phyloP scores from a whole-genome alignment of 768 basidiomycete species.

The Exsudoporus frostii region DNA sequence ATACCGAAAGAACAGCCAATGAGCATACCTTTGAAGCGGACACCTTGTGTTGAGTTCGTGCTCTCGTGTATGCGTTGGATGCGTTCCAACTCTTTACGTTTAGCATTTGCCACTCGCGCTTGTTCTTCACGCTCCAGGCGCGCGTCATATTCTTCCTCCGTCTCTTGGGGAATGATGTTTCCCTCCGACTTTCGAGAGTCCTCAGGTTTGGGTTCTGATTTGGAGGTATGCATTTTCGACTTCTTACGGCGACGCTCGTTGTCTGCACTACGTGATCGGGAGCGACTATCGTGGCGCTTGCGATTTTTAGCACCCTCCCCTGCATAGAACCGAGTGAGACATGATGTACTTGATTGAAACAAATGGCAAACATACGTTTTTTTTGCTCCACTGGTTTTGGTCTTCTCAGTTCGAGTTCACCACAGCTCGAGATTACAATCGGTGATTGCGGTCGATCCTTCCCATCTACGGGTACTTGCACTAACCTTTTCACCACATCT shows the following conservation, averaged over 20 bases:
- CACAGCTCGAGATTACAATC: conserved; percentile 71
- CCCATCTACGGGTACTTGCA: conserved; percentile 64
- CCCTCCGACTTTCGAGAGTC: conserved; percentile 1
- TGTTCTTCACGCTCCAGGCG: conserved; percentile 65
- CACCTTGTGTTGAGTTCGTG: conserved; percentile 37
- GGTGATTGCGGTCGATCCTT: conserved; percentile 71
- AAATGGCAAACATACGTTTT: conserved; percentile 11
- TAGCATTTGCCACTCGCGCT: conserved; percentile 49
- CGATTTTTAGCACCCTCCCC: conserved; percentile 9
- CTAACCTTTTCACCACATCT: conserved; percentile 56
- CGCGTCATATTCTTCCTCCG: conserved; percentile 71
- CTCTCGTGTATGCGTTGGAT: conserved; percentile 40
- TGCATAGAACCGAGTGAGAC: not conserved
- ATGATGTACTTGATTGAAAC: not conserved
- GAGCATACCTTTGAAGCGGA: conserved; percentile 61
- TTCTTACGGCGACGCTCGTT: conserved; percentile 28
- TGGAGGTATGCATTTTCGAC: conserved; percentile 15
- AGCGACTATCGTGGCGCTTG: conserved; percentile 24
- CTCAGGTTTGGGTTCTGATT: conserved; percentile 7
- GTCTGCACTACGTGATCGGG: conserved; percentile 30
- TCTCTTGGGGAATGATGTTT: conserved; percentile 40
- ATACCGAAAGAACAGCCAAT: not conserved
- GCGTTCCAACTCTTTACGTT: conserved; percentile 47
- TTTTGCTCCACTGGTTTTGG: conserved; percentile 6
- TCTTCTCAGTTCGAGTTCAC: conserved; percentile 74